Evolutionary conservation across 169 alveolate species (phyloP), one percentile per base, ranked within the genome.

Genomic region (Cryptosporidium muris): DNA sequence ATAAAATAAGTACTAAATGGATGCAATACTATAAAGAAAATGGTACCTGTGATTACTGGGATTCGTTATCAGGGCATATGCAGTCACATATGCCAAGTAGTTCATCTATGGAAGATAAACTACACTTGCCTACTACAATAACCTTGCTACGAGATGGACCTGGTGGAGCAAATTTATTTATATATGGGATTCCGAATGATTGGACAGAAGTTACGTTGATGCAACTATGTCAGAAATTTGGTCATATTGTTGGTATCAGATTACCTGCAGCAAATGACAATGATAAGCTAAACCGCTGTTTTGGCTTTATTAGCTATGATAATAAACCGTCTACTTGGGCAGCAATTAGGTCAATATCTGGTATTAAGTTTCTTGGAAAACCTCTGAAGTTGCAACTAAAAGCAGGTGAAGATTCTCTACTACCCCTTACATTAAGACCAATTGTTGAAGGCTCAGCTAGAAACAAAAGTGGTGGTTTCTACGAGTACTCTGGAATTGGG

Each of bases 101-200:
- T 42, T 68, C 40, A 42, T 51, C 85, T n/a, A 74, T 58, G 38
- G 85, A 74, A 25, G 85, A 74, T 37, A 74, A 49, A 37, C 89
- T 82, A 38, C 67, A 82, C 53, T 82, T 88, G 53, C 89, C 89
- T 42, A 91, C 93, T 38, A 81, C 92, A 6, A 90, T 91, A 56
- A 88, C 92, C 38, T 74, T 91, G 54, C 88, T 91, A 16, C 89
- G 90, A 56, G 94, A 91, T 68, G 94, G 94, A 5, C 94, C 94
- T 6, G 37, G 80, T 64, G 92, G 92, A 48, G 92, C 92, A n/a
- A 89, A 89, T 56, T 80, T 89, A n/a, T 89, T 89, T 63, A 65
- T 89, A 51, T 89, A 89, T 38, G 92, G 92, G 25, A 89, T 89
- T 37, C 92, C 92, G n/a, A 82, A 88, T 60, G 89, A 82, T 52